Evolutionary conservation across 441 rosid species (phyloP), one percentile per base, ranked within the genome.

Genomic region (Raphanus hybrid): DNA sequence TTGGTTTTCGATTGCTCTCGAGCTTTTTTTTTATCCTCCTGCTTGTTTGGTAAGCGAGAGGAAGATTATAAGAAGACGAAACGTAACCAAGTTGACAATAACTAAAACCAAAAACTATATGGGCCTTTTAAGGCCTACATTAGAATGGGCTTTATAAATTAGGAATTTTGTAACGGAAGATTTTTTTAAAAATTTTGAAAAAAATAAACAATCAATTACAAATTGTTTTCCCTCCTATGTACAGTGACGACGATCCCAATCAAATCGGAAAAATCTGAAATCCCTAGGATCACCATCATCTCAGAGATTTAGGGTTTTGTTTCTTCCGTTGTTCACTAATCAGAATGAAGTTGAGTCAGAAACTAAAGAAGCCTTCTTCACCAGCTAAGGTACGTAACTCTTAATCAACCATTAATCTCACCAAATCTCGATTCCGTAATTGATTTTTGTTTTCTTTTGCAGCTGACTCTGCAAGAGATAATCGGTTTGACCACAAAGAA

Each of bases 401-500:
- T 45, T 59, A 6, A 61, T 79, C 66, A 55, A 58, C 27, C 75
- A n/a, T 41, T 69, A 23, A 10, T 6, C 61, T 62, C 60, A 37
- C 73, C 63, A 64, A 70, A 70, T 57, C 60, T 63, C 39, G 8
- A 5, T 11, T 35, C 18, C 50, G 8, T 1, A 65, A 12, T 23
- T 4, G 29, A 3, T 8, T 60, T 45, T 4, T 39, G n/a, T 9
- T 23, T 45, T 6, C 6, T n/a, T 1, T 4, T 26, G 15, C 87
- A 90, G 97, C 85, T 93, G 65, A 73, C 73, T 72, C 78, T 88
- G 77, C 87, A 88, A 83, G 92, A 90, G 82, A 81, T 89, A 4
- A 85, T 91, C 68, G 98, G 98, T 43, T 77, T 91, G 74, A 93
- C 93, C 2, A 78, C 87, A 9, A 89, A 82, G 80, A 88, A 85